Evolutionary conservation across 1,139 yeast genomes (phyloP).

Genomic region (Blastobotrys illinoisensis): DNA sequence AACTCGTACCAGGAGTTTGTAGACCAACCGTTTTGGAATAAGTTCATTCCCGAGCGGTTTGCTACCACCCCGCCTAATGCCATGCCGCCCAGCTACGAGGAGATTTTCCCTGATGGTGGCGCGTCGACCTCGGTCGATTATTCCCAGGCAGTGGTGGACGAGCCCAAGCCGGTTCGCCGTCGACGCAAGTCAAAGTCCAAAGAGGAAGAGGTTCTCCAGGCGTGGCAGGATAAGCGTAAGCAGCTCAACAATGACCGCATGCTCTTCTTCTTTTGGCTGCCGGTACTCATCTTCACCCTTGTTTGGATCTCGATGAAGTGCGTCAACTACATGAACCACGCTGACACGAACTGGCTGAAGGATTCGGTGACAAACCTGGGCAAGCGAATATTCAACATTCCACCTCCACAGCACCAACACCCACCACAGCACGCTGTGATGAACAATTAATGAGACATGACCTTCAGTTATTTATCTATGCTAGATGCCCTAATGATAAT

Average conservation of each 20-base stretch:
- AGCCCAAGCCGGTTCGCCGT: slow-evolving; percentile 12
- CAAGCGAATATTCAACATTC: slow-evolving; percentile 1
- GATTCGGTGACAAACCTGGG: slow-evolving; percentile 1
- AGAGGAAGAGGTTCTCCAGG: slow-evolving; percentile 23
- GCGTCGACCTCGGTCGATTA: slow-evolving; percentile 35
- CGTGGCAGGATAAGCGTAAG: slow-evolving; percentile 36
- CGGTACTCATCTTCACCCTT: slow-evolving; percentile 28
- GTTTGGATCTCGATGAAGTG: slow-evolving; percentile 25
- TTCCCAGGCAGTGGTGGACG: slow-evolving; percentile 26
- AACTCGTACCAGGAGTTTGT: slow-evolving; percentile 9
- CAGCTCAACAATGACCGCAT: slow-evolving; percentile 74
- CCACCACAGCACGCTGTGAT: background rate
- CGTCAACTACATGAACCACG: slow-evolving; percentile 9
- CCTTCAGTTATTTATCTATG: background rate
- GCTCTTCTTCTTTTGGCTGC: slow-evolving; percentile 70
- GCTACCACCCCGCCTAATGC: background rate
- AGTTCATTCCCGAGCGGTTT: slow-evolving; percentile 6
- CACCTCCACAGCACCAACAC: background rate
- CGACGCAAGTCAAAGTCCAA: background rate
- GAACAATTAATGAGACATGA: background rate
- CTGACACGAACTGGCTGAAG: slow-evolving; percentile 4
- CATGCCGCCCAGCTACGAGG: slow-evolving; percentile 65
- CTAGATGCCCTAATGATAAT: background rate
- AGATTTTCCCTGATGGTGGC: slow-evolving; percentile 64
- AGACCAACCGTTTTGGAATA: slow-evolving; percentile 8